These are phyloP conservation scores for Dalbergia cochinchinensis DNA, from an alignment of 306 rosid species.

Conservation along the genomic window DNA sequence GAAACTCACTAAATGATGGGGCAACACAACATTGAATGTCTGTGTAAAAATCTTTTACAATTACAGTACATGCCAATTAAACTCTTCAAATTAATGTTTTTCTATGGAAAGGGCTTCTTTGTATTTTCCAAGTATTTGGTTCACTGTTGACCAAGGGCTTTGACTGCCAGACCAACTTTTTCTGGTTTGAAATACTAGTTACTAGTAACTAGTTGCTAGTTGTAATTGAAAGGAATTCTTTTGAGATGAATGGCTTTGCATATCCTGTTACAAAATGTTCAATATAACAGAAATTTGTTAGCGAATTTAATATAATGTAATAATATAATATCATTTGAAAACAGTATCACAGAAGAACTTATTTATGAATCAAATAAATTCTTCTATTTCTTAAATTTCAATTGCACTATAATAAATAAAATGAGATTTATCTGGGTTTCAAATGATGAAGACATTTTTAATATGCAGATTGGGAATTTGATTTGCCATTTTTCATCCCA, in stretches of 20 bases:
- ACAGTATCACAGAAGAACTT: neutral
- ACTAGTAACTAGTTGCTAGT: neutral
- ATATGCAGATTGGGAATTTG: neutral
- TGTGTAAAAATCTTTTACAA: neutral
- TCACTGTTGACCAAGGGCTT: neutral
- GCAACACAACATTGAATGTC: neutral
- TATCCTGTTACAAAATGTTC: neutral
- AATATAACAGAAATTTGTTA: neutral
- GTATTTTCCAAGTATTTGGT: neutral
- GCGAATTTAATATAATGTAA: neutral
- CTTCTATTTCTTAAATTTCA: neutral
- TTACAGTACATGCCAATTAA: neutral
- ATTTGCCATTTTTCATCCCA: neutral
- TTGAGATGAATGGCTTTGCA: neutral
- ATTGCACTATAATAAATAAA: neutral
- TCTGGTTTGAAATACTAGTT: neutral
- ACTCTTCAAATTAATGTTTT: neutral
- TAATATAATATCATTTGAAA: constrained; percentile 19
- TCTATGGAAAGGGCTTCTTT: neutral
- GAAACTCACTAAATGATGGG: neutral
- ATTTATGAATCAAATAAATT: neutral
- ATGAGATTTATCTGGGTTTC: neutral
- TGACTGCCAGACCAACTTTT: neutral
- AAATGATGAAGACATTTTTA: neutral
- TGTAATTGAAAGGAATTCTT: neutral